These are phyloP conservation scores for Cymbidium sinense DNA, from an alignment of 106 monocot species.

Conservation along the genomic window DNA sequence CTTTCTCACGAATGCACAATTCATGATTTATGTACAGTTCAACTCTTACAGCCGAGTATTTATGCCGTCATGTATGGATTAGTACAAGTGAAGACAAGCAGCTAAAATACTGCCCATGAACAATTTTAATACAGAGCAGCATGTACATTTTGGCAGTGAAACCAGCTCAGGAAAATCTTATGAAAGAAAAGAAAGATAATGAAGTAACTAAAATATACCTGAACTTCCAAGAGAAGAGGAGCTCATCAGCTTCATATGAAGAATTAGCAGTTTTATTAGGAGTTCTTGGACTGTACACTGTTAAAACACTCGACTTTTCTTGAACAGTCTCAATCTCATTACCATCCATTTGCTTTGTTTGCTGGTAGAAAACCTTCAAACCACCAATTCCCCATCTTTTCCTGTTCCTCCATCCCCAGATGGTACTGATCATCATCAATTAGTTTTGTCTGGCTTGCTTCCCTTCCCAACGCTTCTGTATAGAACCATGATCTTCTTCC, in stretches of 20 bases:
- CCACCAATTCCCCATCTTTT: slow-evolving; percentile 80
- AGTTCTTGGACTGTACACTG: slow-evolving; percentile 48
- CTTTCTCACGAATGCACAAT: too few relatives aligned
- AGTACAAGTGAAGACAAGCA: neutral
- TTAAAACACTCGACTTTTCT: slow-evolving; percentile 16
- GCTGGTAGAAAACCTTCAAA: slow-evolving; percentile 78
- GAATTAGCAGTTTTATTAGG: slow-evolving; percentile 45
- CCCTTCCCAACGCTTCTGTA: slow-evolving; percentile 55
- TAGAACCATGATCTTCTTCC: slow-evolving; percentile 95
- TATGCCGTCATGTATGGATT: neutral
- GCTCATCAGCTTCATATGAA: slow-evolving; percentile 21
- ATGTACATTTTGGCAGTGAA: too few relatives aligned
- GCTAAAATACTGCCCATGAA: neutral
- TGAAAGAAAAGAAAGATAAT: neutral
- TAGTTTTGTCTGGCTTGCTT: slow-evolving; percentile 62
- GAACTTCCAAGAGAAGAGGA: neutral
- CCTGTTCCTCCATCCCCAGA: slow-evolving; percentile 82
- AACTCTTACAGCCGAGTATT: neutral
- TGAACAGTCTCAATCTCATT: slow-evolving; percentile 10
- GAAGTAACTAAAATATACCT: slow-evolving; percentile 25
- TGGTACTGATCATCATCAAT: slow-evolving; percentile 98
- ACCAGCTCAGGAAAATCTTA: neutral
- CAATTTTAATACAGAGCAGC: neutral
- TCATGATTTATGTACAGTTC: neutral
- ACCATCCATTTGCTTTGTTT: slow-evolving; percentile 28